phyloP scores from a whole-genome alignment of 164 flowering plant species.

The Saururus chinensis region DNA sequence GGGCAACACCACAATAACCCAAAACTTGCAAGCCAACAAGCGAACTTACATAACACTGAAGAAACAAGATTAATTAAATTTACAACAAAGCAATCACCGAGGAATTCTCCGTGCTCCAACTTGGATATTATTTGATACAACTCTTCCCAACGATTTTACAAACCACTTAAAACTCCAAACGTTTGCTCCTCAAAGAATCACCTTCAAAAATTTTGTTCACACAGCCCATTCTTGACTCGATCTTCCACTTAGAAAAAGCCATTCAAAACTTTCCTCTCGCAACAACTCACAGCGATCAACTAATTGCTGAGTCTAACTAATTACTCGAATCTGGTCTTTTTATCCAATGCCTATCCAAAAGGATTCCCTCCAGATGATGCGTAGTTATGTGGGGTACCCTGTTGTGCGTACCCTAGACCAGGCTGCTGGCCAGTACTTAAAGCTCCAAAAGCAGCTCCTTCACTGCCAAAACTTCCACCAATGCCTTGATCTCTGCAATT shows the following conservation, averaged over 20 bases:
- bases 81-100: not conserved
- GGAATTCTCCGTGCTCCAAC: constrained; percentile 1
- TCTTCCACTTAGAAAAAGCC: constrained; percentile 10
- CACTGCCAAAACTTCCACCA: constrained; percentile 15
- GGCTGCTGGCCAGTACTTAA: constrained; percentile 7
- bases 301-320: constrained; percentile 6
- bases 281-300: not conserved
- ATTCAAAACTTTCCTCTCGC: constrained; percentile 7
- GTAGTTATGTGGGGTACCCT: constrained; percentile 24
- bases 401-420: constrained; percentile 9
- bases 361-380: constrained; percentile 52
- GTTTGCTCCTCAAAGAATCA: not conserved
- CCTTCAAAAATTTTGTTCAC: not conserved
- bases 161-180: not conserved
- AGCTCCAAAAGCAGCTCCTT: constrained; percentile 6
- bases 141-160: not conserved
- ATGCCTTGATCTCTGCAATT: constrained; percentile 17
- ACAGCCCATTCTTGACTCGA: constrained; percentile 2
- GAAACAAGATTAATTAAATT: not conserved
- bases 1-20: not conserved
- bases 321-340: not conserved
- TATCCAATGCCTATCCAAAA: constrained; percentile 36
- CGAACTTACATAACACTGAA: not conserved
- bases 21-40: not conserved
- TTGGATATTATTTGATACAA: not conserved